Percentiles rank a stretch among this genome's conserved stretches.
Conservation (phyloP, 805 yeast genomes). For the Sugiyamaella marilandica region DNA sequence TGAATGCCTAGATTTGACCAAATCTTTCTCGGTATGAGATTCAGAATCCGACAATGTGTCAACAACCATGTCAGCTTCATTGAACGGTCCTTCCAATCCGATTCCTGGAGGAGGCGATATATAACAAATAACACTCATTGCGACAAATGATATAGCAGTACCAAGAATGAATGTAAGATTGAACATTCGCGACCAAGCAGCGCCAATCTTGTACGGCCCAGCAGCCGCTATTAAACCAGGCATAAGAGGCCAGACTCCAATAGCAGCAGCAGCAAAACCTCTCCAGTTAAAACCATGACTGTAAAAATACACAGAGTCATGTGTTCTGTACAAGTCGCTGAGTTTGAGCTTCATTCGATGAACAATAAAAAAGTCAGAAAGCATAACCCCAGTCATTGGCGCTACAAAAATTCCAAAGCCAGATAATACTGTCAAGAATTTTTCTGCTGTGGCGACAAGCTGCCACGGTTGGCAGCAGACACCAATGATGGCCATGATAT, state of each 20-base stretch:
- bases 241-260: conserved; percentile 21
- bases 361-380: conserved; percentile 37
- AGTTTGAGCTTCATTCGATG: conserved; percentile 40
- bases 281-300: conserved; percentile 43
- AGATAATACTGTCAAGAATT: conserved; percentile 14
- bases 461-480: conserved; percentile 38
- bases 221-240: conserved; percentile 26
- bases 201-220: not conserved
- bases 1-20: not conserved
- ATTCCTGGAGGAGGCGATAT: not conserved
- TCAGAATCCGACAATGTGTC: not conserved
- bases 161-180: not conserved
- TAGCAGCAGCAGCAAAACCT: conserved; percentile 35
- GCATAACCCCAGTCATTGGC: conserved; percentile 38
- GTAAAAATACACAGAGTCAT: conserved; percentile 40
- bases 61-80: not conserved
- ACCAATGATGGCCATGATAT: conserved; percentile 35
- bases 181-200: not conserved
- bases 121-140: not conserved
- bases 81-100: not conserved
- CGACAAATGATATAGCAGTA: conserved; percentile 1
- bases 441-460: conserved; percentile 12
- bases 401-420: conserved; percentile 40
- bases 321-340: conserved; percentile 36
- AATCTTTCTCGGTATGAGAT: not conserved